Conservation (phyloP, 768 basidiomycete genomes). For the Podaxis pistillaris region DNA sequence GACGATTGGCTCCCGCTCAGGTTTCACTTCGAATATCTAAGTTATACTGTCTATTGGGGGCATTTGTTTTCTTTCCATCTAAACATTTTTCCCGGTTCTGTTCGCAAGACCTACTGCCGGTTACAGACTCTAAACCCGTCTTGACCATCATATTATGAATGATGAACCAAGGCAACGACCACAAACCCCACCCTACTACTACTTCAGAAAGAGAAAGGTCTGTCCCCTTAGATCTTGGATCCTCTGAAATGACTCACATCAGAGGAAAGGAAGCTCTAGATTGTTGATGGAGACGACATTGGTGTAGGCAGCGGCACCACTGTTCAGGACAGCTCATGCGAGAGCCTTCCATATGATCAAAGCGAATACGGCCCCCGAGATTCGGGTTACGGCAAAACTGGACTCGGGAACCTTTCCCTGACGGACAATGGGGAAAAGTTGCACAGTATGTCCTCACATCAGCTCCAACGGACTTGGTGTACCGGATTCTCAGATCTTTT, state of each 20-base stretch:
- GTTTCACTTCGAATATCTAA: constrained; percentile 57
- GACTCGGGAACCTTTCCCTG: constrained; percentile 23
- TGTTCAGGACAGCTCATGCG: not conserved
- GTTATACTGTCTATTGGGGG: constrained; percentile 75
- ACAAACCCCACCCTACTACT: too few species aligned
- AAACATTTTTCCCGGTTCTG: constrained; percentile 84
- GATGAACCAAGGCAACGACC: not conserved
- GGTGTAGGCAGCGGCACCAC: not conserved
- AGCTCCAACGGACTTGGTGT: constrained; percentile 24
- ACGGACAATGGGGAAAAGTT: constrained; percentile 35
- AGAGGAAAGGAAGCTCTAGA: not conserved
- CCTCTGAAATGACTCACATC: not conserved
- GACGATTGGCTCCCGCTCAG: constrained; percentile 54
- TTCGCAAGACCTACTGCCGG: constrained; percentile 18
- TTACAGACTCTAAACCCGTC: not conserved
- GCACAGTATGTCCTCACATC: constrained; percentile 32
- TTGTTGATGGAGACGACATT: not conserved
- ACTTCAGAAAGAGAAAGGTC: not conserved
- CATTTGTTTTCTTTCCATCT: constrained; percentile 79
- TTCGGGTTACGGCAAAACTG: not conserved
- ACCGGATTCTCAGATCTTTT: constrained; percentile 39
- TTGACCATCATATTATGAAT: not conserved
- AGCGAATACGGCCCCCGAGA: not conserved
- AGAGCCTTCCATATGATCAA: not conserved
- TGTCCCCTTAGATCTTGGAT: not conserved